phyloP scores from a whole-genome alignment of 208 protist genomes.

The Leishmania mexicana region DNA sequence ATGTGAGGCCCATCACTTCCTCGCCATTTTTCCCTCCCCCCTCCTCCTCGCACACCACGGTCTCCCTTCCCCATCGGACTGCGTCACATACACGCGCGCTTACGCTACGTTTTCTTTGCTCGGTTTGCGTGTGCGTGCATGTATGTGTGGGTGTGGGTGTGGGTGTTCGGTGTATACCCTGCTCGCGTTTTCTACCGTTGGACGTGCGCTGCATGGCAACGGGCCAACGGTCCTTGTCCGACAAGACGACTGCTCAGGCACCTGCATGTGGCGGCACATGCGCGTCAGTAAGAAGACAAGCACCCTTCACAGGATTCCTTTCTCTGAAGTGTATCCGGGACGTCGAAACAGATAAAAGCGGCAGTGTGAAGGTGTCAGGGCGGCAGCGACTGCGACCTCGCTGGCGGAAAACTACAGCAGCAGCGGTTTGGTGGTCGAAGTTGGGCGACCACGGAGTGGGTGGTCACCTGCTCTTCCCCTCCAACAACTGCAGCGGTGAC shows the following conservation, averaged over 20 bases:
- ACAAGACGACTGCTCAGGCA: too few relatives aligned
- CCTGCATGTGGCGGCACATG: too few relatives aligned
- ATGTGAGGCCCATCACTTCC: neutral
- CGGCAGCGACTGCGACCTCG: neutral
- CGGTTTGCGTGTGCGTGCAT: neutral
- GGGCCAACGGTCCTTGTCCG: neutral
- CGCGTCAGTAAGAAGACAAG: neutral
- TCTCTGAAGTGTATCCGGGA: neutral
- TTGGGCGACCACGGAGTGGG: neutral
- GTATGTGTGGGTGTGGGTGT: neutral
- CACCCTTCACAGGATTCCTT: neutral
- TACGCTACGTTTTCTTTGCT: neutral
- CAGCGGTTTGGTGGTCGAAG: neutral
- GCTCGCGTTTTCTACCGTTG: neutral
- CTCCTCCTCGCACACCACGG: neutral
- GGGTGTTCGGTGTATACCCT: too few relatives aligned
- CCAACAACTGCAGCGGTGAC: neutral
- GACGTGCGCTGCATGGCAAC: neutral
- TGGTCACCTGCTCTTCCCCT: neutral
- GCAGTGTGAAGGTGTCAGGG: neutral
- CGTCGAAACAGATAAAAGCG: neutral
- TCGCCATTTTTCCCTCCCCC: neutral
- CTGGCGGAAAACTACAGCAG: neutral
- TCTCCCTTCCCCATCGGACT: neutral
- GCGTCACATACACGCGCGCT: neutral